Evolutionary conservation across 176 grass and related monocot species (phyloP), one percentile per base, ranked within the genome.

Genomic region (Oryza nivara): DNA sequence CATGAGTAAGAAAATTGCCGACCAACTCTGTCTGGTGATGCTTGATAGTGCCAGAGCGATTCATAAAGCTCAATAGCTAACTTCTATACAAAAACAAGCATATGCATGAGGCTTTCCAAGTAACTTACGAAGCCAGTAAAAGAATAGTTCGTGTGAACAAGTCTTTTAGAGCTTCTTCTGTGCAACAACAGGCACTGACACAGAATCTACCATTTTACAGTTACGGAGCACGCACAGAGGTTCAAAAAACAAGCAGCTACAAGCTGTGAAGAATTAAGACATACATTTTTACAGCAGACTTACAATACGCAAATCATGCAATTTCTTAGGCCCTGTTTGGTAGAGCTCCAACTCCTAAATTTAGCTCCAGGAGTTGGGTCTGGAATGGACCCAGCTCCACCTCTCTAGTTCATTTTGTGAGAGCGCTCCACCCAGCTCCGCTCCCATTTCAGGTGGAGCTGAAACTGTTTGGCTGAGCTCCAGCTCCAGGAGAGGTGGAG

Each of bases 61-160:
- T 49, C 77, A 66, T 76, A 75, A 75, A 25, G 11, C 38, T 47
- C 47, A 76, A 30, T 58, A 76, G 40, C 49, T 76, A 76, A 75
- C 17, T 75, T 45, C 11, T 2, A 74, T 67, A 75, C 65, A 36
- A 63, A 9, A 76, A 19, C 26, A 82, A 75, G 16, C 36, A 28
- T 35, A 28, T 35, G 34, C 41, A 82, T 77, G 38, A 65, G 49
- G 28, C 9, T 60, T 68, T 4, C 45, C 26, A 65, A 20, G 41
- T 36, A 70, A 70, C 8, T 47, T 47, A 67, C 5, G 22, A 68
- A 48, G 8, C 20, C 36, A 61, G 9, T 32, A 14, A 54, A 41
- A 25, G 32, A 60, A 56, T 56, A 15, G 16, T 19, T 56, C 52
- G 8, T 19, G 1, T 56, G 52, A 56, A 56, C 52, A 56, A 19